These are phyloP conservation scores for Plectranthus barbatus DNA, from an alignment of 257 asterid genomes.

Conservation along the genomic window DNA sequence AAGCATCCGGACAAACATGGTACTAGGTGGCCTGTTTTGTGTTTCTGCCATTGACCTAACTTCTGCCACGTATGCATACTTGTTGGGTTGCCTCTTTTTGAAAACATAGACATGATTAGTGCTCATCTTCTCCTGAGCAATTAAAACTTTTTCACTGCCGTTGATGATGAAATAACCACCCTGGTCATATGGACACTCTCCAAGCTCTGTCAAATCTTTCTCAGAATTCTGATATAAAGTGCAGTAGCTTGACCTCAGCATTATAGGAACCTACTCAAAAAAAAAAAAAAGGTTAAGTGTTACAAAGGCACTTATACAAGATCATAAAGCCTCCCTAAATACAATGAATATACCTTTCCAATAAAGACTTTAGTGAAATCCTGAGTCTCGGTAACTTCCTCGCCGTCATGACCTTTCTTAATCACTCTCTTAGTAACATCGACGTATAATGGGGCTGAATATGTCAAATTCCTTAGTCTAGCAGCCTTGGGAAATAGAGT, in stretches of 20 bases:
- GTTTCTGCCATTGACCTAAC: conserved; percentile 97
- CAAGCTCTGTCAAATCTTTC: conserved; percentile 97
- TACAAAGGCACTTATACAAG: conserved; percentile 1
- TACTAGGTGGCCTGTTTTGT: conserved; percentile 92
- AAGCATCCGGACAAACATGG: conserved; percentile 98
- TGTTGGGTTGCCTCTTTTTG: conserved; percentile 97
- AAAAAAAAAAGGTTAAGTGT: conserved; percentile 7
- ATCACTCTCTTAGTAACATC: conserved; percentile 84
- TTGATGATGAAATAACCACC: conserved; percentile 95
- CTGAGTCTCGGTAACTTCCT: conserved; percentile 95
- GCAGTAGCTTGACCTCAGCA: conserved; percentile 96
- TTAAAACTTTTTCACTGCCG: conserved; percentile 95
- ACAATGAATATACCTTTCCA: conserved; percentile 58
- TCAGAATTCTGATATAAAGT: conserved; percentile 88
- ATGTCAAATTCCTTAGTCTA: conserved; percentile 88
- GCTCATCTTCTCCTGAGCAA: conserved; percentile 99
- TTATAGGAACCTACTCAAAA: conserved; percentile 68
- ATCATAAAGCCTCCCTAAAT: not conserved
- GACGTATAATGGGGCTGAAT: conserved; percentile 93
- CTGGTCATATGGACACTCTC: conserved; percentile 97
- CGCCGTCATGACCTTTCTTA: conserved; percentile 97
- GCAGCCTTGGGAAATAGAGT: conserved; percentile 99
- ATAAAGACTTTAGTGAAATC: conserved; percentile 93
- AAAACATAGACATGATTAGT: conserved; percentile 96
- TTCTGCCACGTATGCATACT: conserved; percentile 91